Evolutionary conservation across 805 yeast species (phyloP), one percentile per base, ranked within the genome.

Genomic region (Cyberlindnera mrakii): DNA sequence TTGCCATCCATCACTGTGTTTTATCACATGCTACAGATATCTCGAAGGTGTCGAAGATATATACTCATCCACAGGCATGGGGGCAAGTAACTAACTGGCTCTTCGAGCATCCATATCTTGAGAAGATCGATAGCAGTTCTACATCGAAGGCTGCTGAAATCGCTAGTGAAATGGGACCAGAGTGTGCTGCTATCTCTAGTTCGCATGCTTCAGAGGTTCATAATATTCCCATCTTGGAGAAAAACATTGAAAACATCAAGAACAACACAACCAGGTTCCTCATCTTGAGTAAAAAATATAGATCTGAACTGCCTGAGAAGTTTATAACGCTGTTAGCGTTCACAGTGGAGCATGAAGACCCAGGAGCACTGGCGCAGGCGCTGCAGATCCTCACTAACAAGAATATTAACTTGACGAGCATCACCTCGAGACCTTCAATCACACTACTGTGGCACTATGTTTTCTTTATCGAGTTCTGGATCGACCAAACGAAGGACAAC

Each of bases 1-100:
- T 91, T 2, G 62, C 83, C 1, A 86, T 91, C 46, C 82, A 80
- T 45, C 98, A 93, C 65, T 82, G 83, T 59, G 68, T 91, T 32
- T 67, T 81, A 47, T 64, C 81, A 5, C 66, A 60, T 49, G 71
- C 75, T 8, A 53, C 57, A 37, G 70, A 68, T 30, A 51, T 82
- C 3, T 49, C 60, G 1, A 59, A 70, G 13, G 73, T 89, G 40
- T 63, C 58, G 14, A 75, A 71, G 29, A 74, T 91, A 16, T 86
- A 85, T 65, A 85, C 96, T 3, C 99, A 91, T 63, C 97, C 99
- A 2, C 99, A 91, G 62, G 99, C 90, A 0, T 91, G 99, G 99
- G 95, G 96, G 9, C 99, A 91, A 60, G 82, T 86, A 39, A 67
- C 73, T 3, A 60, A 66, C 18, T 93, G 85, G 66, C 58, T 85